A percentile compares a stretch with the other conserved stretches of the same genome.
Evolutionary conservation across 306 rosid species (phyloP).

Genomic region (Vigna nakashimae): DNA sequence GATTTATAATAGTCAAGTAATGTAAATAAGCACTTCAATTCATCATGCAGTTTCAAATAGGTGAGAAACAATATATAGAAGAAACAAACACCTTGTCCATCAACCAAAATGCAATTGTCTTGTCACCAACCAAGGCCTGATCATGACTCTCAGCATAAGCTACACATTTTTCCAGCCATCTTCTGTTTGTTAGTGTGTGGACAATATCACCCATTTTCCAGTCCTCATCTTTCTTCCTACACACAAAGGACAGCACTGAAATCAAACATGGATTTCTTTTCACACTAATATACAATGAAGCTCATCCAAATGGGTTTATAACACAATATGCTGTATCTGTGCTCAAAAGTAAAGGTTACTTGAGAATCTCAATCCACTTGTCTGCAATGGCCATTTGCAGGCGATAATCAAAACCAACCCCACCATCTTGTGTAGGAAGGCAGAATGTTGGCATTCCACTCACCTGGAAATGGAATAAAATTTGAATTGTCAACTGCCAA

Average conservation of each 20-base stretch:
- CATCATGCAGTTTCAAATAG: slow-evolving; percentile 37
- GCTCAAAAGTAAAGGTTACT: slow-evolving; percentile 57
- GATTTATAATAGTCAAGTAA: slow-evolving; percentile 32
- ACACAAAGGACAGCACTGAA: slow-evolving; percentile 18
- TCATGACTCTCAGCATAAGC: slow-evolving; percentile 99
- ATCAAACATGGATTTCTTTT: slow-evolving; percentile 21
- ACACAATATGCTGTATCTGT: slow-evolving; percentile 20
- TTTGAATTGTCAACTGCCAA: slow-evolving; percentile 23
- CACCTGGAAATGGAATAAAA: slow-evolving; percentile 67
- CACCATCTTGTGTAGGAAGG: slow-evolving; percentile 85
- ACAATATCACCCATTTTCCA: slow-evolving; percentile 89
- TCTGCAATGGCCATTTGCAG: slow-evolving; percentile 98
- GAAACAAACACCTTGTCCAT: slow-evolving; percentile 88
- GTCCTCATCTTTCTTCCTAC: slow-evolving; percentile 79
- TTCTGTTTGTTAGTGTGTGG: slow-evolving; percentile 85
- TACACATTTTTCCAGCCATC: slow-evolving; percentile 96
- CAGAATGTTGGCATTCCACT: slow-evolving; percentile 99
- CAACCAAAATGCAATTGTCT: slow-evolving; percentile 98
- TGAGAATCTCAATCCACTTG: slow-evolving; percentile 97
- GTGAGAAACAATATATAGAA: slow-evolving; percentile 34
- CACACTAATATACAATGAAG: background rate
- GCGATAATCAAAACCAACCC: slow-evolving; percentile 95
- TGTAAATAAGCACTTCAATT: slow-evolving; percentile 26
- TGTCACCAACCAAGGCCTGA: slow-evolving; percentile 99
- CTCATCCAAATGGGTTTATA: too few relatives aligned